Percentiles rank a stretch among this genome's conserved stretches.
Conservation (phyloP, 371 early-diverging fungal species). For the Gilbertella persicaria region DNA sequence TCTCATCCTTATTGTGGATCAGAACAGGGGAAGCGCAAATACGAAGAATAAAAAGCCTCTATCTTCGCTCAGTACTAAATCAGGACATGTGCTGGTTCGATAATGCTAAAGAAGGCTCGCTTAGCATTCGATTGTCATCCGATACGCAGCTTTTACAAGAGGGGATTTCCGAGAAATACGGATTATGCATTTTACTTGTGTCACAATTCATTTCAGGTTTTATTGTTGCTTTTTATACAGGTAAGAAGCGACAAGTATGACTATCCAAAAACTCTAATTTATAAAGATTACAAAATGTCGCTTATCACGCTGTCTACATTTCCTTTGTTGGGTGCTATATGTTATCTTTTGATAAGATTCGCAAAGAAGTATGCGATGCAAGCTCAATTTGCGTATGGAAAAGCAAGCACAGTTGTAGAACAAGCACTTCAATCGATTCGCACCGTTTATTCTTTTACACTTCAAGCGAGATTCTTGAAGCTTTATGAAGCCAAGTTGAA, state of each 20-base stretch:
- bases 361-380: too few species aligned
- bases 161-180: conserved; percentile 83
- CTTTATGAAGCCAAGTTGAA: conserved; percentile 62
- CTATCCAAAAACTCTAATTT: too few species aligned
- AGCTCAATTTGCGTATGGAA: too few species aligned
- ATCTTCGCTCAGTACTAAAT: conserved; percentile 69
- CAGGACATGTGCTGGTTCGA: conserved; percentile 92
- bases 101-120: conserved; percentile 53
- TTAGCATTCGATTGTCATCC: conserved; percentile 67
- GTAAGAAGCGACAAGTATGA: too few species aligned
- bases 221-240: conserved; percentile 60
- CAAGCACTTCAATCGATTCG: too few species aligned
- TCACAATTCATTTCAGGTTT: conserved; percentile 19
- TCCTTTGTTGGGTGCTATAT: too few species aligned
- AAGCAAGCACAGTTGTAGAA: too few species aligned
- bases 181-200: conserved; percentile 60
- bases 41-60: conserved; percentile 35
- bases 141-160: conserved; percentile 77
- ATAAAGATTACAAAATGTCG: too few species aligned
- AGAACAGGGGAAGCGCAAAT: conserved; percentile 25
- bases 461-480: conserved; percentile 66
- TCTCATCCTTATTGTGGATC: conserved; percentile 44
- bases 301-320: too few species aligned
- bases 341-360: too few species aligned
- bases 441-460: conserved; percentile 85